Evolutionary conservation across 2,329 filamentous ascomycete genomes (phyloP).

Genomic region (Xylariales sp.): DNA sequence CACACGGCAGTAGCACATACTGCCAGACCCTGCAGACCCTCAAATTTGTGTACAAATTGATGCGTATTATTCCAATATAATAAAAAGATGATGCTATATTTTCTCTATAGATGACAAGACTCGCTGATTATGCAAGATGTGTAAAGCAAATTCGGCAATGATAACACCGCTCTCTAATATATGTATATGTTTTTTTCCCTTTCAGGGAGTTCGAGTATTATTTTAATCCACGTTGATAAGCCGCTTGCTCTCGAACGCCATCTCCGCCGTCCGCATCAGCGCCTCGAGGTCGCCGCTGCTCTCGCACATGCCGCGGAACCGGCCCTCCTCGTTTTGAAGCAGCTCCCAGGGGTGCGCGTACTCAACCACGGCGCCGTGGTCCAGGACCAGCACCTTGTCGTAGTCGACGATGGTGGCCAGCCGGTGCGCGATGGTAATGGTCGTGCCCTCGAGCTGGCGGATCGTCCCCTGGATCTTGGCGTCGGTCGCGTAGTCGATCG

Average conservation of each 20-base stretch:
- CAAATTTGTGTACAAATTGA: too few species aligned
- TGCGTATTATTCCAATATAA: too few species aligned
- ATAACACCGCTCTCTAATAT: too few species aligned
- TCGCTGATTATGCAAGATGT: too few species aligned
- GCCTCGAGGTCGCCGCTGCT: constrained; percentile 54
- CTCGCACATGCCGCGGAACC: constrained; percentile 61
- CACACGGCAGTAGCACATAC: too few species aligned
- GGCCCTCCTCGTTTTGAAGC: constrained; percentile 64
- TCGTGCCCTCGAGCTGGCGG: constrained; percentile 87
- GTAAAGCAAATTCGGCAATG: too few species aligned
- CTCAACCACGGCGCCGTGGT: constrained; percentile 83
- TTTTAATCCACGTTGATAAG: constrained; percentile 35
- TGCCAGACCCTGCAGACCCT: too few species aligned
- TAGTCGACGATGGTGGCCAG: constrained; percentile 97
- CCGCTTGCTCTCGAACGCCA: constrained; percentile 37
- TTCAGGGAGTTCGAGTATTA: too few species aligned
- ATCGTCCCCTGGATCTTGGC: constrained; percentile 95
- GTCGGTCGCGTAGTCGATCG: constrained; percentile 95
- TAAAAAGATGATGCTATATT: too few species aligned
- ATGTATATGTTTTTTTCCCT: too few species aligned
- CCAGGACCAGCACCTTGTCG: constrained; percentile 92
- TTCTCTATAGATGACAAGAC: too few species aligned
- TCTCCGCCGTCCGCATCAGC: constrained; percentile 50
- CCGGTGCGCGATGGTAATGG: constrained; percentile 93
- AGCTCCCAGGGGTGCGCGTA: constrained; percentile 87